Base-by-base conservation (phyloP, 1,139 yeast species). In the Kurtzmaniella quercitrusa region DNA sequence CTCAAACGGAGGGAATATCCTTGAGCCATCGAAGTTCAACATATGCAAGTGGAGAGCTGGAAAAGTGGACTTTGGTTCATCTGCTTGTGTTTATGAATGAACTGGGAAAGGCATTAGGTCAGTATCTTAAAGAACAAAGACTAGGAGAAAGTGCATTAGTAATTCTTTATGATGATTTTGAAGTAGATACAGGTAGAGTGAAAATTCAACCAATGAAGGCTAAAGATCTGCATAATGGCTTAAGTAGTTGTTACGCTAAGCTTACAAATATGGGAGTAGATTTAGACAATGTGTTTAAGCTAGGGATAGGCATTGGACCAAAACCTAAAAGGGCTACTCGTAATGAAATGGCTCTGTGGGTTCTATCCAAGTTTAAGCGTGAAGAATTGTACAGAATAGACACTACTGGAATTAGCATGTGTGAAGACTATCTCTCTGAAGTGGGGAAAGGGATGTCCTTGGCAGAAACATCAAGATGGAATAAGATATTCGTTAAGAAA, bases 261-360 rank as follows among this genome's bases (percentile, higher is more conserved):
- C 41, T 41, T 10, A 62, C 60, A 42, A 54, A 62, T n/a, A 46
- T 69, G 11, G 46, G 40, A 36, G 15, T 50, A 18, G 38, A 42
- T 12, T 43, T 40, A 17, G 48, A 43, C 7, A 46, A 46, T 18
- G 56, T 60, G 2, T 62, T 48, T 44, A 70, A 69, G 48, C 52
- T 72, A 25, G 75, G 74, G 0, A 52, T 72, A 6, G 77, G 77
- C 0, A 68, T 72, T 25, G 77, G 77, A 0, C 77, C 77, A 3
- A 72, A 72, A 48, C 77, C 77, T 1, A 44, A 47, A 6, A 60
- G 53, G 46, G 67, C 73, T 1, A 51, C 63, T 14, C 57, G 54
- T 38, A 70, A 62, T 42, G 58, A 63, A 2, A 70, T 72, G 70
- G 65, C 68, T 2, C 45, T 57, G 12, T 72, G 77, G 77, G 76